Evolutionary conservation across 2,329 filamentous ascomycete genomes (phyloP).

Genomic region (Phyllosticta citribraziliensis): DNA sequence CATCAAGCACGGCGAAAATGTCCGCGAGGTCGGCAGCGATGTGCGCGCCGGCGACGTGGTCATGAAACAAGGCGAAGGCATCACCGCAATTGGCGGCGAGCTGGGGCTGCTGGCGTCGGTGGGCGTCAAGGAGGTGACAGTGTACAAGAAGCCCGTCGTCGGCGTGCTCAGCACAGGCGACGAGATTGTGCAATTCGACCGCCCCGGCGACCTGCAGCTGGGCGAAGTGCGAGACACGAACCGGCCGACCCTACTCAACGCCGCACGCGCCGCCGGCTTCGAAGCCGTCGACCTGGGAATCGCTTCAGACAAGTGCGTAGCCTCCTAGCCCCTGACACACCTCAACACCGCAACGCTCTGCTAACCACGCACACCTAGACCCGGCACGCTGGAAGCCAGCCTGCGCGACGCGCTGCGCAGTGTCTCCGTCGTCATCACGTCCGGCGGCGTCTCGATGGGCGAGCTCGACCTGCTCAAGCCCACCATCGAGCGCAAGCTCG

Average conservation of each 20-base stretch:
- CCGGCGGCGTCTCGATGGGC: slow-evolving; percentile 94
- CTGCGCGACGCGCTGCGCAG: slow-evolving; percentile 64
- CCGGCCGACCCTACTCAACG: slow-evolving; percentile 74
- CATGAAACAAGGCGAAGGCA: slow-evolving; percentile 66
- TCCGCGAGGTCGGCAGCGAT: slow-evolving; percentile 86
- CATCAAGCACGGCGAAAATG: slow-evolving; percentile 71
- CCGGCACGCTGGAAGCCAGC: slow-evolving; percentile 63
- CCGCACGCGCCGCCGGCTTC: slow-evolving; percentile 64
- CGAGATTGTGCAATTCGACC: slow-evolving; percentile 72
- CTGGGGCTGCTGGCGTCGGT: slow-evolving; percentile 83
- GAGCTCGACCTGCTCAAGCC: slow-evolving; percentile 95
- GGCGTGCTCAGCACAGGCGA: slow-evolving; percentile 91
- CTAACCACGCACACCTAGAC: slow-evolving; percentile 33
- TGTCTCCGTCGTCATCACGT: slow-evolving; percentile 79
- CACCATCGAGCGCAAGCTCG: slow-evolving; percentile 80
- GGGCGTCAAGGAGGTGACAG: slow-evolving; percentile 58
- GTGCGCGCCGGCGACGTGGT: slow-evolving; percentile 60
- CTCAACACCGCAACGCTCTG: neutral
- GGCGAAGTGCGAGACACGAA: slow-evolving; percentile 95
- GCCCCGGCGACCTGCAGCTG: slow-evolving; percentile 51
- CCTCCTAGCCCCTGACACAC: neutral
- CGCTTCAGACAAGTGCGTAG: slow-evolving; percentile 53
- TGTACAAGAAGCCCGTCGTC: slow-evolving; percentile 68
- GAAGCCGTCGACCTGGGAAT: slow-evolving; percentile 79
- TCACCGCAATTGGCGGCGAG: slow-evolving; percentile 81